Evolutionary conservation across 805 yeast species (phyloP).

Genomic region (Candida argentea): DNA sequence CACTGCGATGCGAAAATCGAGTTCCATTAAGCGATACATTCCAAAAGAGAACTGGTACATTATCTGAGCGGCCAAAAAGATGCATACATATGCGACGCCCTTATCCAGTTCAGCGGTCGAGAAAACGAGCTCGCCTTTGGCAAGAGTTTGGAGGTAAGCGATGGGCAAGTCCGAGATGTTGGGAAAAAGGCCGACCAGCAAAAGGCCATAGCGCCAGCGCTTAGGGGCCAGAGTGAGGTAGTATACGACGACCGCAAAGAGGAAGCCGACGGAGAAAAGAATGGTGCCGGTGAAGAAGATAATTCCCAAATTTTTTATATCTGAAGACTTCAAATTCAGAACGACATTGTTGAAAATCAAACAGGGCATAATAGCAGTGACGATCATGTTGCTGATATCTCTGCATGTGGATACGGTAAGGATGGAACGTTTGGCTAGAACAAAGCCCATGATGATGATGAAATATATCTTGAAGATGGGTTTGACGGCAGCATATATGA

Average conservation of each 20-base stretch:
- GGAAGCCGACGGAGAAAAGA: slow-evolving; percentile 41
- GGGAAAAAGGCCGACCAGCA: slow-evolving; percentile 66
- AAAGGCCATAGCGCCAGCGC: slow-evolving; percentile 66
- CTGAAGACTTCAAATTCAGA: slow-evolving; percentile 51
- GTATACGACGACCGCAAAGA: slow-evolving; percentile 36
- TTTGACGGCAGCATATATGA: slow-evolving; percentile 70
- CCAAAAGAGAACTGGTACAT: slow-evolving; percentile 70
- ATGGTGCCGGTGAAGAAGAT: slow-evolving; percentile 39
- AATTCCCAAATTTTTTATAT: slow-evolving; percentile 63
- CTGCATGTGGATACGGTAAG: slow-evolving; percentile 58
- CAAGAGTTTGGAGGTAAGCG: slow-evolving; percentile 69
- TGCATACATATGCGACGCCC: slow-evolving; percentile 79
- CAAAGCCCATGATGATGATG: slow-evolving; percentile 57
- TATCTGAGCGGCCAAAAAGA: slow-evolving; percentile 60
- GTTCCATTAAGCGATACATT: slow-evolving; percentile 54
- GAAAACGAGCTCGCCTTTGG: slow-evolving; percentile 48
- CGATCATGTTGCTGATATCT: slow-evolving; percentile 59
- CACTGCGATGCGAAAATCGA: slow-evolving; percentile 49
- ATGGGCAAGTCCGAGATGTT: slow-evolving; percentile 79
- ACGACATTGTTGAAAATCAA: slow-evolving; percentile 69
- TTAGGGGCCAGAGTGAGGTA: slow-evolving; percentile 52
- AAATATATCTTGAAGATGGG: slow-evolving; percentile 80
- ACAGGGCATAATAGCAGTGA: slow-evolving; percentile 64
- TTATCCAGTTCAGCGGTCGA: slow-evolving; percentile 48
- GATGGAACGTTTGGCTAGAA: slow-evolving; percentile 52